Conservation (phyloP, 2,329 filamentous ascomycete species). For the Aureobasidium pullulans region DNA sequence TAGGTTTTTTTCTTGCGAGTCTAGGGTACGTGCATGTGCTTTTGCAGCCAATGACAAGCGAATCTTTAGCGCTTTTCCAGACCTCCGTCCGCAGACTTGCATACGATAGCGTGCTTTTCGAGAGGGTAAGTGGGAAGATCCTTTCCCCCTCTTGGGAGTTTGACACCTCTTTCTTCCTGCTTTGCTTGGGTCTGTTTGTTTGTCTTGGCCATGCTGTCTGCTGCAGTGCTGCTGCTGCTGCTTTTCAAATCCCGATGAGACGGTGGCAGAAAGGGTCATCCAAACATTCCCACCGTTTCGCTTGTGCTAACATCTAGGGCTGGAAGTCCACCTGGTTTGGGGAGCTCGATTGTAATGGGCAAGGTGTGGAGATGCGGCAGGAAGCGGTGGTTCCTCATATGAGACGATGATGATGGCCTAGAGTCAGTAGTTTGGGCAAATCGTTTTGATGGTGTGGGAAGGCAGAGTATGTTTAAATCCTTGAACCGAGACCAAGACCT, state of each 20-base stretch:
- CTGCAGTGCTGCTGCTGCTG: too few species aligned
- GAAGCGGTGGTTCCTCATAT: too few species aligned
- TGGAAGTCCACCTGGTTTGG: too few species aligned
- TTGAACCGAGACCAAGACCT: background rate
- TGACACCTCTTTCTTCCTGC: background rate
- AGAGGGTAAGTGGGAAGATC: background rate
- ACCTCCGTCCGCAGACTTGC: background rate
- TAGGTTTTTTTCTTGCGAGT: background rate
- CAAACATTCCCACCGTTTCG: too few species aligned
- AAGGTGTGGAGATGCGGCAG: too few species aligned
- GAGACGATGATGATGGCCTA: too few species aligned
- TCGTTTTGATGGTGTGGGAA: background rate
- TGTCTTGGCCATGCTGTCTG: background rate
- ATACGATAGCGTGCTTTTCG: slow-evolving; percentile 8
- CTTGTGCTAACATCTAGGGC: too few species aligned
- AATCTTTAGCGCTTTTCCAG: background rate
- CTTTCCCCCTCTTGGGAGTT: background rate
- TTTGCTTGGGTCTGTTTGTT: background rate
- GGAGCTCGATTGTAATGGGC: too few species aligned
- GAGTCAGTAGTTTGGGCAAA: background rate
- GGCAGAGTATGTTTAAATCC: background rate
- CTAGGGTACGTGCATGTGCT: slow-evolving; percentile 7
- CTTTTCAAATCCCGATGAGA: too few species aligned
- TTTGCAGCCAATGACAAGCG: slow-evolving; percentile 7
- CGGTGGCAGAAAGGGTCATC: too few species aligned